phyloP scores from a whole-genome alignment of 2,329 filamentous ascomycete genomes.

The Tympanopsis confertula region DNA sequence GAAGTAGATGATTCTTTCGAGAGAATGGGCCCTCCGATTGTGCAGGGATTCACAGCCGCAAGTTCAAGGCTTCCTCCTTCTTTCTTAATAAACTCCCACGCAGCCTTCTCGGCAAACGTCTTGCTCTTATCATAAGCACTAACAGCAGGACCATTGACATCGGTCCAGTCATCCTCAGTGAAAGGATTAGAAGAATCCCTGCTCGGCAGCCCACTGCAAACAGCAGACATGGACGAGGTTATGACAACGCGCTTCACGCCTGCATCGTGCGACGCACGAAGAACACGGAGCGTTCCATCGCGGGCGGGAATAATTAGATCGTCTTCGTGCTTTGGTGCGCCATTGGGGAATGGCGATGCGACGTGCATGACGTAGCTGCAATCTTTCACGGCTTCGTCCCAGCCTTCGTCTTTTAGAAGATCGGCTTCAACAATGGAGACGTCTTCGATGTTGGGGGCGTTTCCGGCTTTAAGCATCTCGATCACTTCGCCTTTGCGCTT shows the following conservation, averaged over 20 bases:
- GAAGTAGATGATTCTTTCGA: slow-evolving; percentile 10
- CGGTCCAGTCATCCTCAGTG: slow-evolving; percentile 18
- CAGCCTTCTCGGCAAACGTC: slow-evolving; percentile 17
- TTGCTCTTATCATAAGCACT: slow-evolving; percentile 17
- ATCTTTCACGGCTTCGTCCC: slow-evolving; percentile 13
- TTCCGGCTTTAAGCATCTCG: slow-evolving; percentile 9
- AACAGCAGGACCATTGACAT: slow-evolving; percentile 8
- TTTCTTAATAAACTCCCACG: slow-evolving; percentile 18
- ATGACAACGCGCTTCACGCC: slow-evolving; percentile 11
- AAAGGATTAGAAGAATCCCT: slow-evolving; percentile 9
- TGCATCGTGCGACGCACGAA: slow-evolving; percentile 12
- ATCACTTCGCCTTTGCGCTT: slow-evolving; percentile 9
- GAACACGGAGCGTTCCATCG: slow-evolving; percentile 16
- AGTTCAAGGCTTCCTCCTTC: slow-evolving; percentile 14
- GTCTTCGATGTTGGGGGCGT: slow-evolving; percentile 5
- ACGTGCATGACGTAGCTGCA: slow-evolving; percentile 15
- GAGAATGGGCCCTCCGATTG: slow-evolving; percentile 16
- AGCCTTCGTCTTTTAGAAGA: slow-evolving; percentile 13
- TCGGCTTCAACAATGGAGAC: slow-evolving; percentile 14
- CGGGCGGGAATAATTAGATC: slow-evolving; percentile 18
- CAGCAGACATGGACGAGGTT: slow-evolving; percentile 7
- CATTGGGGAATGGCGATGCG: slow-evolving; percentile 13
- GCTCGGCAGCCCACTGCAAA: slow-evolving; percentile 11
- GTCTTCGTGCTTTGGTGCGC: slow-evolving; percentile 14
- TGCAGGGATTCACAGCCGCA: slow-evolving; percentile 13